Percentiles rank a stretch among this genome's conserved stretches.
Evolutionary conservation across 495 filamentous ascomycete species (phyloP).

Genomic region (Tuber indicum): DNA sequence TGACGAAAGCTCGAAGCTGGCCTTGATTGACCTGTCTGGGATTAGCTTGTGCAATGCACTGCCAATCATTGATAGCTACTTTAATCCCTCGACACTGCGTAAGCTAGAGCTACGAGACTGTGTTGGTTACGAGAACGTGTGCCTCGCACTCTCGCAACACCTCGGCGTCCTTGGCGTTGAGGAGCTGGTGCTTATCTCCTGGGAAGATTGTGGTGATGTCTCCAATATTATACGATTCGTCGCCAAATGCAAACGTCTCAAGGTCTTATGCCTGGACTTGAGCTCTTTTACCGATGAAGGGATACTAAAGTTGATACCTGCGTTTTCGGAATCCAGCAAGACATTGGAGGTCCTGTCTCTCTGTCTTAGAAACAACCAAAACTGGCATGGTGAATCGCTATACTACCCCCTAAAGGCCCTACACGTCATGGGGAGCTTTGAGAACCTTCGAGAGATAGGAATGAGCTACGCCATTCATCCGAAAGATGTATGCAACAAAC

Average conservation of each 20-base stretch:
- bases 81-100: conserved; percentile 12
- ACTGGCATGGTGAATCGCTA: not conserved
- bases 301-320: conserved; percentile 5
- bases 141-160: not conserved
- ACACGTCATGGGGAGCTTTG: not conserved
- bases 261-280: not conserved
- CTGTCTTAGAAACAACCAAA: not conserved
- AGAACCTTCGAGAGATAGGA: conserved; percentile 8
- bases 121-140: not conserved
- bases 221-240: not conserved
- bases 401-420: not conserved
- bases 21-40: not conserved
- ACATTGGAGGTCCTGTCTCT: conserved; percentile 1
- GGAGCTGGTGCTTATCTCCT: conserved; percentile 1
- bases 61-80: conserved; percentile 3
- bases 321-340: conserved; percentile 7
- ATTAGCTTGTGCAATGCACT: conserved; percentile 4
- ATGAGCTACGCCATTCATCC: not conserved
- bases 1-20: conserved; percentile 8
- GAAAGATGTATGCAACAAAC: conserved; percentile 3
- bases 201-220: too few relatives aligned
- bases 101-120: not conserved
- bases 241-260: conserved; percentile 9
- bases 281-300: not conserved
- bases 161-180: not conserved